These are phyloP conservation scores for Alternaria sp. DNA, from an alignment of 2,329 filamentous ascomycete species.

Conservation along the genomic window DNA sequence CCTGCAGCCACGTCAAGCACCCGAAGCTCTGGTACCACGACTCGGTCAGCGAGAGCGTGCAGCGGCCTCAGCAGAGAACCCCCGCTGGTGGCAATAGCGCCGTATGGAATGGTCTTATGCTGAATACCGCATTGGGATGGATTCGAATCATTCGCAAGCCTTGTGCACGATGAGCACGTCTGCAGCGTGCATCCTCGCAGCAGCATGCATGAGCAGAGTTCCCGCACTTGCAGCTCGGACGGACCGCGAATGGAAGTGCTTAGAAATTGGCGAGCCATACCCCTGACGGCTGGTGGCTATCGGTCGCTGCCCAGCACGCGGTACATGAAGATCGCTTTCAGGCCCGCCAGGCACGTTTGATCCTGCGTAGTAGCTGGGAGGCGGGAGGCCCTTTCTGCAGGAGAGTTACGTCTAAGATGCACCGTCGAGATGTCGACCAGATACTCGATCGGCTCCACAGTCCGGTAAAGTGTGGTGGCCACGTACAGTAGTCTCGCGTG, in stretches of 20 bases:
- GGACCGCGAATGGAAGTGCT: constrained; percentile 34
- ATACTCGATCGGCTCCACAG: constrained; percentile 16
- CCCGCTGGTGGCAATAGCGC: constrained; percentile 38
- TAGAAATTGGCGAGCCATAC: constrained; percentile 16
- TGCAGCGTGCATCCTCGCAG: constrained; percentile 40
- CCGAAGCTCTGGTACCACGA: constrained; percentile 34
- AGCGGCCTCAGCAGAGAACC: constrained; percentile 19
- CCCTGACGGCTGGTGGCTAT: constrained; percentile 26
- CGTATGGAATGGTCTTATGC: constrained; percentile 27
- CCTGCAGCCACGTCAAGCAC: constrained; percentile 6
- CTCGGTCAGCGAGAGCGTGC: constrained; percentile 29
- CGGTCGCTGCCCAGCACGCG: constrained; percentile 15
- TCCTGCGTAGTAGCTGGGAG: constrained; percentile 5
- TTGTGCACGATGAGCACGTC: constrained; percentile 39
- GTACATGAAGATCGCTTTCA: constrained; percentile 22
- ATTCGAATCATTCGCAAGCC: constrained; percentile 37
- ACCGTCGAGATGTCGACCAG: constrained; percentile 8
- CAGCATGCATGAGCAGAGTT: constrained; percentile 39
- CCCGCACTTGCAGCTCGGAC: constrained; percentile 30
- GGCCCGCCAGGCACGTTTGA: constrained; percentile 18
- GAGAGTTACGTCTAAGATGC: not conserved
- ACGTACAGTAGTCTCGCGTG: constrained; percentile 11
- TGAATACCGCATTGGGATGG: constrained; percentile 31
- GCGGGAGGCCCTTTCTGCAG: not conserved
- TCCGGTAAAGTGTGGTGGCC: constrained; percentile 14